phyloP scores from a whole-genome alignment of 306 rosid genomes.

The Trifolium dubium region DNA sequence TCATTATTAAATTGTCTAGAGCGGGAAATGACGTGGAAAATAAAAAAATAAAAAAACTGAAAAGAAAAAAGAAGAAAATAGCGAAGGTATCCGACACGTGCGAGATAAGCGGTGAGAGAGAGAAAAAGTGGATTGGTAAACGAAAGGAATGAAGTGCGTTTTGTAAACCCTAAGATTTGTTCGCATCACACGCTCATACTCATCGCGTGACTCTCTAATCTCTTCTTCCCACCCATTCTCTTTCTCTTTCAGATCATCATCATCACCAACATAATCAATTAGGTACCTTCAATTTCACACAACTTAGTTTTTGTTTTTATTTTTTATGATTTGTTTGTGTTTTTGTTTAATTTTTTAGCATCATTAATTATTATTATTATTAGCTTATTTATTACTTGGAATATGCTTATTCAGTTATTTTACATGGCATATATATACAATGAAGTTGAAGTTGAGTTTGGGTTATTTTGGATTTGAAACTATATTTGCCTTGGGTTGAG shows the following conservation, averaged over 20 bases:
- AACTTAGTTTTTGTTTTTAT: neutral
- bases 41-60: neutral
- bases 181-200: constrained; percentile 46
- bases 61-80: neutral
- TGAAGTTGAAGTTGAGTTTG: constrained; percentile 25
- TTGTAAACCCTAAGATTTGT: constrained; percentile 44
- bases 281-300: constrained; percentile 29
- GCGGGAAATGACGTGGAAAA: constrained; percentile 35
- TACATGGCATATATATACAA: neutral
- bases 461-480: neutral
- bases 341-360: constrained; percentile 3
- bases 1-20: neutral
- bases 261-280: constrained; percentile 12
- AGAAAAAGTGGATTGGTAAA: constrained; percentile 40
- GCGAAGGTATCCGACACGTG: constrained; percentile 52
- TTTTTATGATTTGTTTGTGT: neutral
- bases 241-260: constrained; percentile 24
- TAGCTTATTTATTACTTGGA: neutral
- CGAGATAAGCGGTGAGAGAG: constrained; percentile 33
- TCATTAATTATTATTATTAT: neutral
- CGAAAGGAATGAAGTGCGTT: constrained; percentile 29
- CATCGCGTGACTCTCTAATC: constrained; percentile 47
- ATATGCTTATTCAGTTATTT: neutral
- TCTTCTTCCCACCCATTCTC: neutral
- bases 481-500: constrained; percentile 16